Evolutionary conservation across 2,329 filamentous ascomycete genomes (phyloP).

Genomic region (Furcasterigmium furcatum): DNA sequence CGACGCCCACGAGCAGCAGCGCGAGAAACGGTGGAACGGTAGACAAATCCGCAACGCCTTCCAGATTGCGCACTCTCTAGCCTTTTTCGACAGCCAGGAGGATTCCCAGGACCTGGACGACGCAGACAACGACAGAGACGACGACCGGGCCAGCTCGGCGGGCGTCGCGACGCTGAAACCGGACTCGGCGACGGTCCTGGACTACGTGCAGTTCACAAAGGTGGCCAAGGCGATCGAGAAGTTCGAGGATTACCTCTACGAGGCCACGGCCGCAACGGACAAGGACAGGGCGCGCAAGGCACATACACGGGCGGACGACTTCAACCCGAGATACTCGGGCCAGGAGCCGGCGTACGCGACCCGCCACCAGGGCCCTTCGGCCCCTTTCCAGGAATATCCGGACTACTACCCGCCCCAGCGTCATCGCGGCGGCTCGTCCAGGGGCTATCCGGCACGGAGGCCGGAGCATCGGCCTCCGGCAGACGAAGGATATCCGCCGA

Average conservation of each 20-base stretch:
- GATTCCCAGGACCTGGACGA: not conserved
- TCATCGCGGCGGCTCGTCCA: too few relatives aligned
- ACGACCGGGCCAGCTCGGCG: not conserved
- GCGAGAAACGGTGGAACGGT: slow-evolving; percentile 24
- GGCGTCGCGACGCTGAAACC: not conserved
- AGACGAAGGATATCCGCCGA: too few relatives aligned
- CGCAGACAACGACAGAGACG: not conserved
- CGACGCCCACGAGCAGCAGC: not conserved
- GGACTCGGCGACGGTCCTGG: not conserved
- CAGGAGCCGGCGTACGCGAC: too few relatives aligned
- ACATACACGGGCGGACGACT: not conserved
- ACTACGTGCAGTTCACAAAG: not conserved
- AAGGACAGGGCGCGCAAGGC: not conserved
- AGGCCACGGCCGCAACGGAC: not conserved
- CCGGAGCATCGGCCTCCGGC: too few relatives aligned
- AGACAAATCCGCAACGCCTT: slow-evolving; percentile 34
- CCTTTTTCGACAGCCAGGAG: slow-evolving; percentile 8
- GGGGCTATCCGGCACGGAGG: too few relatives aligned
- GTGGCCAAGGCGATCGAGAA: not conserved
- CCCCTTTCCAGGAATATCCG: too few relatives aligned
- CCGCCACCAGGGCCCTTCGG: too few relatives aligned
- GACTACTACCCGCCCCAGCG: too few relatives aligned
- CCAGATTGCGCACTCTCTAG: slow-evolving; percentile 31
- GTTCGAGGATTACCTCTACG: not conserved
- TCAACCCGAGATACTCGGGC: too few relatives aligned